Evolutionary conservation across 2,329 filamentous ascomycete genomes (phyloP).

Genomic region (Elsinoe necatrix): DNA sequence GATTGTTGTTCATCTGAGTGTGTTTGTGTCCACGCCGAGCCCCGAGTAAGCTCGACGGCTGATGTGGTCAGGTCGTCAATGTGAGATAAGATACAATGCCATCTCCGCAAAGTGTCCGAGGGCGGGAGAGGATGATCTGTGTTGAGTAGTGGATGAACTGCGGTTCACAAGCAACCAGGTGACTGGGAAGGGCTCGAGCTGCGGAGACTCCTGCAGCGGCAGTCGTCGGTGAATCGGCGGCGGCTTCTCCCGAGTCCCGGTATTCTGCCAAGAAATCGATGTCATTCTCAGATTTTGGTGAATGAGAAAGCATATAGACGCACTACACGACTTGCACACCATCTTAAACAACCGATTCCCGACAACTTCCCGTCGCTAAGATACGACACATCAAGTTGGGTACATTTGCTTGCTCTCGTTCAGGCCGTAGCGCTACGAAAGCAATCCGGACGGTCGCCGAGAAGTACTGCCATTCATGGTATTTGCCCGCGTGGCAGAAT

Average conservation of each 20-base stretch:
- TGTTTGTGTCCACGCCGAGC: background rate
- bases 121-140: background rate
- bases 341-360: too few relatives aligned
- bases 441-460: constrained; percentile 17
- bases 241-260: background rate
- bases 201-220: background rate
- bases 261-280: constrained; percentile 3
- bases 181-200: background rate
- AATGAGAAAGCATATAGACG: background rate
- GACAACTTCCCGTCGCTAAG: too few relatives aligned
- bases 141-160: background rate
- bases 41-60: background rate
- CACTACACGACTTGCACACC: too few relatives aligned
- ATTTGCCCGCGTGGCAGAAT: constrained; percentile 42
- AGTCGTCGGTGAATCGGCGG: background rate
- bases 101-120: background rate
- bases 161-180: background rate
- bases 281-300: constrained; percentile 7
- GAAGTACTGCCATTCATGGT: constrained; percentile 35
- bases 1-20: constrained; percentile 3
- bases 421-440: background rate
- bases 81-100: background rate
- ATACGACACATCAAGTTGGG: too few relatives aligned
- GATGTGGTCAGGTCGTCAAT: background rate
- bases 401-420: too few relatives aligned